Evolutionary conservation across 108 stramenopile species (phyloP).

Genomic region (Cyclotella sp.): DNA sequence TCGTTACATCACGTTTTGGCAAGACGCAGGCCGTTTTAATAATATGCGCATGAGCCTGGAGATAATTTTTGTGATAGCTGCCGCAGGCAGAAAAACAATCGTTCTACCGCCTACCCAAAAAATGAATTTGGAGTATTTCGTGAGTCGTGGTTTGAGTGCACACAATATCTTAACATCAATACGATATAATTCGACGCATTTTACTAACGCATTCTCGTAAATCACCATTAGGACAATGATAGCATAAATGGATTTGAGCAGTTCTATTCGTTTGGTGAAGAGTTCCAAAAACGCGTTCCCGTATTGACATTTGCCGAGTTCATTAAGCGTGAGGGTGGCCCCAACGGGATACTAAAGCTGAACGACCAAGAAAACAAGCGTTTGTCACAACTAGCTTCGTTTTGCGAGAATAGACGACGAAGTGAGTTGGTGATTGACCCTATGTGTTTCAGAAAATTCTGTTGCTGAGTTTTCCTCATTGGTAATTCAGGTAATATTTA

Average conservation of each 20-base stretch:
- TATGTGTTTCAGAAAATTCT: not conserved
- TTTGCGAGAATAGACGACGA: conserved; percentile 59
- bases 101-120: conserved; percentile 82
- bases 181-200: not conserved
- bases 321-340: conserved; percentile 52
- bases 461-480: not conserved
- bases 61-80: conserved; percentile 79
- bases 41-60: conserved; percentile 89
- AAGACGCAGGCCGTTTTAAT: conserved; percentile 82
- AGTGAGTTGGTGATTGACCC: conserved; percentile 29
- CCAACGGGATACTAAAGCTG: conserved; percentile 46
- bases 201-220: conserved; percentile 1
- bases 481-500: conserved; percentile 31
- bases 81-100: conserved; percentile 84
- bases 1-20: conserved; percentile 76
- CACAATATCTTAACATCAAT: not conserved
- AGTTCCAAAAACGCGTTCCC: conserved; percentile 63
- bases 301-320: conserved; percentile 52
- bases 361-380: conserved; percentile 16
- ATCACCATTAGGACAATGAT: conserved; percentile 44
- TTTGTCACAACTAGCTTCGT: conserved; percentile 44
- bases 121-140: conserved; percentile 33
- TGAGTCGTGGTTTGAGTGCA: not conserved
- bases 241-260: conserved; percentile 76
- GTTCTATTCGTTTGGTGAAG: conserved; percentile 76